Conservation (phyloP, 768 basidiomycete genomes). For the Serendipita sp. region DNA sequence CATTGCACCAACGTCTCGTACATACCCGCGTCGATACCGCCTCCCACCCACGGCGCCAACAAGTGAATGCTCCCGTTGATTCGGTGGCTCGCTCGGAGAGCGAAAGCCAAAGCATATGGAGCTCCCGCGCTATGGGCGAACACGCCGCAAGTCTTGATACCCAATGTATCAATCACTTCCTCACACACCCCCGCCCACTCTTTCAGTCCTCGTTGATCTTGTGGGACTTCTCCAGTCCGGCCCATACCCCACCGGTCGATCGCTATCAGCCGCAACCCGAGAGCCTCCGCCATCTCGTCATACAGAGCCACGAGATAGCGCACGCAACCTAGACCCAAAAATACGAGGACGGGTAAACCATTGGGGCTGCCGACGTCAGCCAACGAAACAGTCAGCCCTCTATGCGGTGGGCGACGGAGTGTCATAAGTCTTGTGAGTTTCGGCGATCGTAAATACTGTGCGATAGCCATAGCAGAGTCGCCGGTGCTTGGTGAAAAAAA, state of each 20-base stretch:
- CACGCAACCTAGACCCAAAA: conserved; percentile 86
- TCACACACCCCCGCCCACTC: conserved; percentile 87
- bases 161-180: conserved; percentile 70
- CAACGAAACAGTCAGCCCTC: conserved; percentile 72
- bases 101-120: conserved; percentile 83
- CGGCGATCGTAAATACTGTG: conserved; percentile 74
- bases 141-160: conserved; percentile 65
- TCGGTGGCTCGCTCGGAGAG: conserved; percentile 54
- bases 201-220: conserved; percentile 56
- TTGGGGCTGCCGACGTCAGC: conserved; percentile 76
- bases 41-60: conserved; percentile 93
- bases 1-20: conserved; percentile 9
- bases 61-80: conserved; percentile 74
- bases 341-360: conserved; percentile 82
- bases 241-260: conserved; percentile 96
- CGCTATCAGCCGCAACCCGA: conserved; percentile 78
- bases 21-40: conserved; percentile 65
- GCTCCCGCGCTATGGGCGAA: conserved; percentile 94
- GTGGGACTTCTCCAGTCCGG: conserved; percentile 47
- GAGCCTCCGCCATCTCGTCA: conserved; percentile 85
- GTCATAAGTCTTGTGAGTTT: conserved; percentile 67
- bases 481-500: conserved; percentile 30
- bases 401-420: conserved; percentile 64
- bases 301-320: conserved; percentile 89
- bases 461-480: conserved; percentile 42